Conservation (phyloP, 2,329 filamentous ascomycete species). For the Sclerotinia glacialis region DNA sequence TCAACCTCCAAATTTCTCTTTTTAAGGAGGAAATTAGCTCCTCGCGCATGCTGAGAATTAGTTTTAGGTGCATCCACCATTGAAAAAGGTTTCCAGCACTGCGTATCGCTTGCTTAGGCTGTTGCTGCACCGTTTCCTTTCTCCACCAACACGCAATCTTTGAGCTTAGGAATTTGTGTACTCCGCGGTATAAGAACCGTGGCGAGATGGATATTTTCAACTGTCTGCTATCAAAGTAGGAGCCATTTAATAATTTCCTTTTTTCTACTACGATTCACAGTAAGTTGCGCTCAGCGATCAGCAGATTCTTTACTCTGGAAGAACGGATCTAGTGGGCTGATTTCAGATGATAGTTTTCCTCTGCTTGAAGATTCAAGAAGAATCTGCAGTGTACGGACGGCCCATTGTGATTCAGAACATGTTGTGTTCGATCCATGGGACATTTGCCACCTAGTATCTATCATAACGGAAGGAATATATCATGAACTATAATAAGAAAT, state of each 20-base stretch:
- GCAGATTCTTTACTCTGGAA: not conserved
- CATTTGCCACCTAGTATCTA: not conserved
- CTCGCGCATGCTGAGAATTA: not conserved
- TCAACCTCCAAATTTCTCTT: not conserved
- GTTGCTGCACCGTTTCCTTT: not conserved
- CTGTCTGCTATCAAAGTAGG: not conserved
- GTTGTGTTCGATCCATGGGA: not conserved
- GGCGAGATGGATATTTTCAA: not conserved
- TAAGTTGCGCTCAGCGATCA: not conserved
- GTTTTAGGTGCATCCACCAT: not conserved
- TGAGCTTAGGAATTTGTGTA: not conserved
- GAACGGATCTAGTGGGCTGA: not conserved
- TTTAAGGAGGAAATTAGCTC: not conserved
- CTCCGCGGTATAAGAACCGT: not conserved
- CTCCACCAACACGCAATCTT: not conserved
- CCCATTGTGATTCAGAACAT: not conserved
- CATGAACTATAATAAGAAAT: not conserved
- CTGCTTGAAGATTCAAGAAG: not conserved
- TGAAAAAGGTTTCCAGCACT: not conserved
- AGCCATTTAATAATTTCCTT: not conserved
- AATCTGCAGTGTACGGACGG: not conserved
- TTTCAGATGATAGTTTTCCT: not conserved
- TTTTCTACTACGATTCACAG: not conserved
- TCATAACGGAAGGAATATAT: not conserved
- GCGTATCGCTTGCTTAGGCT: not conserved